Base-by-base conservation (phyloP, 495 filamentous ascomycete species). In the Lasiosphaeria hispida region DNA sequence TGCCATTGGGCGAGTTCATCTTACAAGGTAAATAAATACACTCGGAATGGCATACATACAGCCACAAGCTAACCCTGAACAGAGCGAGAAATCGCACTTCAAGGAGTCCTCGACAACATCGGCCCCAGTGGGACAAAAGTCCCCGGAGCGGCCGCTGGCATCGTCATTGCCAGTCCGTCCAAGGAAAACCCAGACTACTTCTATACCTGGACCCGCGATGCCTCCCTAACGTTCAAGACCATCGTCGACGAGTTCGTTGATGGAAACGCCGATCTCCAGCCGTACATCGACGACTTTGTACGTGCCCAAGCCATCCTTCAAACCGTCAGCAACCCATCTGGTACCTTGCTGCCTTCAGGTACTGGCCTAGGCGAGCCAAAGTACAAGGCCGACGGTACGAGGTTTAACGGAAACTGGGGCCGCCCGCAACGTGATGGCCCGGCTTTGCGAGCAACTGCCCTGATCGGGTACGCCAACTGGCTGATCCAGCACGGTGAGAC, bases 351-450 rank as follows among this genome's bases (percentile, higher is more conserved):
- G 1, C 74, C 73, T 1, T 65, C 75, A 1, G 72, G 75, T 19
- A 68, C 61, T 10, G 81, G 80, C 6, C 65, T 85, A 33, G 82
- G 77, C 11, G 82, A 85, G 55, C 71, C 81, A 18, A 85, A 85
- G 62, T 89, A 76, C 59, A 55, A 43, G 35, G 56, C 56, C 17
- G 45, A 64, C 19, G 62, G 65, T 4, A 49, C 56, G 7, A 53
- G 62, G 4, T 64, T 47, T 36, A 67, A 67, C 37, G 62, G 65
- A 34, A 67, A 65, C 53, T 65, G 58, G 60, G 66, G 66, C 1
- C 80, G 87, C 0, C 86, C 87, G 7, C 87, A 90, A 67, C 78
- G 79, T 4, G 87, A 89, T 60, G 87, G 87, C 0, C 86, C 87
- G 7, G 81, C 86, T 0, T 74, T 88, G 44, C 71, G 86, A 53